Percentiles rank a stretch among this genome's conserved stretches.
These are phyloP conservation scores for Eruca vesicaria DNA, from an alignment of 441 rosid species.

Conservation along the genomic window DNA sequence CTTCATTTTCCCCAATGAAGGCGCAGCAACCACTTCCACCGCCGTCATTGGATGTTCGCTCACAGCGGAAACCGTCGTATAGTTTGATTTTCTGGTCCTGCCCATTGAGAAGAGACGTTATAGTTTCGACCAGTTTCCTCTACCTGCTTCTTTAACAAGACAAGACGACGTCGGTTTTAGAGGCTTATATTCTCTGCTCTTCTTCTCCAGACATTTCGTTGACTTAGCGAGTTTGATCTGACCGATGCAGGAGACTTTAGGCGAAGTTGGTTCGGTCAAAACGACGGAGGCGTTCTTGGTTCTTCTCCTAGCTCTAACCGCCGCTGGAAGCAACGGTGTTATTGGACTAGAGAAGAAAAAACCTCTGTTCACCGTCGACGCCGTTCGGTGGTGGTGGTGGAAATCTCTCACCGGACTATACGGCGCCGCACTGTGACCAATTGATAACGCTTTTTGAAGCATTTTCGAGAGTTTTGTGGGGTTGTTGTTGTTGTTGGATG, in stretches of 20 bases:
- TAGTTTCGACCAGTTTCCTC: conserved; percentile 32
- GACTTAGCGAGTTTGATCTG: conserved; percentile 55
- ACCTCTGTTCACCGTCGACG: conserved; percentile 34
- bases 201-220: conserved; percentile 35
- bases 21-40: conserved; percentile 33
- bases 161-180: conserved; percentile 5
- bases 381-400: conserved; percentile 20
- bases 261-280: conserved; percentile 78
- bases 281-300: conserved; percentile 37
- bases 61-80: conserved; percentile 8
- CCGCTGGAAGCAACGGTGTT: conserved; percentile 49
- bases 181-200: conserved; percentile 11
- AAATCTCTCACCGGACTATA: conserved; percentile 64
- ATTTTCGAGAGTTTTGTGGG: conserved; percentile 54
- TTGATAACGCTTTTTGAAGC: conserved; percentile 56
- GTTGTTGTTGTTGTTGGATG: conserved; percentile 1
- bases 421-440: conserved; percentile 49
- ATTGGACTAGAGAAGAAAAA: conserved; percentile 57
- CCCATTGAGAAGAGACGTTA: conserved; percentile 40
- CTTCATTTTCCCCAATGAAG: conserved; percentile 63
- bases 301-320: conserved; percentile 44
- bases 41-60: conserved; percentile 6
- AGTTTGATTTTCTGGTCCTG: conserved; percentile 31
- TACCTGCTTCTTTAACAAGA: conserved; percentile 14
- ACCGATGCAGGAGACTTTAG: conserved; percentile 92